Conservation (phyloP, 495 filamentous ascomycete genomes). For the Gamarada debralockiae region DNA sequence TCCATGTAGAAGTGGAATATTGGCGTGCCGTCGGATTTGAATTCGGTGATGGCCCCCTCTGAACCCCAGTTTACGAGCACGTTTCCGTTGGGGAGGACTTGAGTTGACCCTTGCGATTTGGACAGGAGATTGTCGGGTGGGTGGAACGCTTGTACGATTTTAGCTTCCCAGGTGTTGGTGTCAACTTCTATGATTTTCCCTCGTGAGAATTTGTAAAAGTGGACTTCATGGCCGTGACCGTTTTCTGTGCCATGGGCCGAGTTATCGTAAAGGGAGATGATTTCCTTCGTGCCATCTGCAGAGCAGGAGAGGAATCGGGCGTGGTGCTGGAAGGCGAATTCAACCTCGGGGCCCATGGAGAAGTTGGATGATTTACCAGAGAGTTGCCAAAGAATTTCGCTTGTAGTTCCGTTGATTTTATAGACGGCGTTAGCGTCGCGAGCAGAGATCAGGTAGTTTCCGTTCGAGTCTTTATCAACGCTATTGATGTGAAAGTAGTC, state of each 20-base stretch:
- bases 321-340: slow-evolving; percentile 62
- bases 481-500: slow-evolving; percentile 67
- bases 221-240: slow-evolving; percentile 31
- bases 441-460: slow-evolving; percentile 57
- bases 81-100: slow-evolving; percentile 51
- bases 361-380: slow-evolving; percentile 48
- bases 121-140: slow-evolving; percentile 45
- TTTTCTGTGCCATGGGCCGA: slow-evolving; percentile 36
- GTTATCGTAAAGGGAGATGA: slow-evolving; percentile 57
- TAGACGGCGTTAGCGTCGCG: slow-evolving; percentile 56
- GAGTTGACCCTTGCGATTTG: slow-evolving; percentile 59
- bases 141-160: slow-evolving; percentile 37
- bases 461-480: slow-evolving; percentile 52
- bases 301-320: slow-evolving; percentile 44
- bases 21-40: slow-evolving; percentile 48
- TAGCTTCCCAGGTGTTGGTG: slow-evolving; percentile 47
- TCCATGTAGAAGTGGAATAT: slow-evolving; percentile 24
- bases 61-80: slow-evolving; percentile 60
- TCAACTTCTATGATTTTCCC: slow-evolving; percentile 58
- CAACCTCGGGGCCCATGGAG: slow-evolving; percentile 13
- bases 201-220: slow-evolving; percentile 34
- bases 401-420: slow-evolving; percentile 56
- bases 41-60: slow-evolving; percentile 54
- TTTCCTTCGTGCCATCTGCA: slow-evolving; percentile 42
- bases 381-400: slow-evolving; percentile 54